Evolutionary conservation across 768 basidiomycete species (phyloP).

Genomic region (Kwoniella sp.): DNA sequence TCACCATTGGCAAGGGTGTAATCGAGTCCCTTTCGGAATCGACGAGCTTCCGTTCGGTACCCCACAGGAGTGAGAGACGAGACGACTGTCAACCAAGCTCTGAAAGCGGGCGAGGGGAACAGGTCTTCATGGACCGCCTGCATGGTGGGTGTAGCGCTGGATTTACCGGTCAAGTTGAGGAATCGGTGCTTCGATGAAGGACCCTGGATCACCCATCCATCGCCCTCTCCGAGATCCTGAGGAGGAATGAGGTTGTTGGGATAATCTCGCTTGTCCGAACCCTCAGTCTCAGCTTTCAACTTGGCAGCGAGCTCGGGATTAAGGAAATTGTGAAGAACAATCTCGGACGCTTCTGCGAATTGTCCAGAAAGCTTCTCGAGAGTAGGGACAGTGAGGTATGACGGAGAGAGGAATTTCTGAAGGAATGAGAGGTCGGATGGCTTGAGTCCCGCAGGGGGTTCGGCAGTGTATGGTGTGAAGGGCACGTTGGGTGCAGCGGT

Average conservation of each 20-base stretch:
- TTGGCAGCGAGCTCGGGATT: constrained; percentile 66
- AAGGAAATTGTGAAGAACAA: constrained; percentile 88
- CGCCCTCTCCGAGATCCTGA: constrained; percentile 67
- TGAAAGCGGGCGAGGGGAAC: constrained; percentile 77
- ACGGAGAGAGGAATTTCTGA: constrained; percentile 79
- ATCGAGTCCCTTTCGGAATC: constrained; percentile 89
- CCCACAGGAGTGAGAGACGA: constrained; percentile 71
- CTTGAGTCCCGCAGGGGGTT: constrained; percentile 55
- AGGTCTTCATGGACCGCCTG: constrained; percentile 73
- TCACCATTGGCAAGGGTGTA: constrained; percentile 79
- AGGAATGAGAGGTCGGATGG: constrained; percentile 69
- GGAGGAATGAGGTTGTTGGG: constrained; percentile 63
- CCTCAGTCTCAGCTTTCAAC: constrained; percentile 69
- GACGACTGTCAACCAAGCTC: constrained; percentile 81
- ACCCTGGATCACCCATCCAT: constrained; percentile 72
- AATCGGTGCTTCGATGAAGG: constrained; percentile 96
- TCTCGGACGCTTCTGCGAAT: constrained; percentile 81
- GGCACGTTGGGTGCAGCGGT: constrained; percentile 55
- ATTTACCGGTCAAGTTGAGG: constrained; percentile 67
- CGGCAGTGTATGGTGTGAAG: constrained; percentile 56
- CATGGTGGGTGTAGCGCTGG: constrained; percentile 59
- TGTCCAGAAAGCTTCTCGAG: constrained; percentile 76
- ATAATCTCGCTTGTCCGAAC: constrained; percentile 63
- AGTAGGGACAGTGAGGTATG: constrained; percentile 80
- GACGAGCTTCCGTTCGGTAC: constrained; percentile 74